Percentiles rank a stretch among this genome's conserved stretches.
phyloP scores from a whole-genome alignment of 169 alveolate species.

The Cryptosporidium sp. region DNA sequence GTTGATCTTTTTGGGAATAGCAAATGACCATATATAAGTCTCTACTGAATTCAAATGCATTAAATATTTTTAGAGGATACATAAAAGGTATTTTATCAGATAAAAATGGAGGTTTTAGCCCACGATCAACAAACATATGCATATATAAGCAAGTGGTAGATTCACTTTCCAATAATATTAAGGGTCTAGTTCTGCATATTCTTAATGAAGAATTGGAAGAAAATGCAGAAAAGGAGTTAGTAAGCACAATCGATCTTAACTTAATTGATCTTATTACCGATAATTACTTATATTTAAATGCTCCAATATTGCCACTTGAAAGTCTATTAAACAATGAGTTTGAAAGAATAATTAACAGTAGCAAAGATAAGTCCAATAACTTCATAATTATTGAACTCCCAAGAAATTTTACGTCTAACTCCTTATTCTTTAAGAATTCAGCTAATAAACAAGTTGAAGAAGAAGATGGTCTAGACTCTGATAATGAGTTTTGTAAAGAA shows the following conservation, averaged over 20 bases:
- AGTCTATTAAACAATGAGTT: slow-evolving; percentile 9
- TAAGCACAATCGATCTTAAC: neutral
- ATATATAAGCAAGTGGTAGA: slow-evolving; percentile 31
- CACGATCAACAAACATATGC: slow-evolving; percentile 17
- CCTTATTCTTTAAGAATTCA: neutral
- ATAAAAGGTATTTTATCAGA: slow-evolving; percentile 30
- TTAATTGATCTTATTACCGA: slow-evolving; percentile 14
- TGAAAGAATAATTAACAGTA: neutral
- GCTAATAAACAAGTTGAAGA: neutral
- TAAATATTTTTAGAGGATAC: slow-evolving; percentile 54
- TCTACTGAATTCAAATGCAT: slow-evolving; percentile 4
- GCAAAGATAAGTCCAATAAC: neutral
- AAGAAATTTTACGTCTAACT: neutral
- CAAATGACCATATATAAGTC: neutral
- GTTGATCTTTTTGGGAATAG: neutral
- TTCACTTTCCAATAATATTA: slow-evolving; percentile 21
- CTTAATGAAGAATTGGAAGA: slow-evolving; percentile 29
- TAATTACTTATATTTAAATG: neutral
- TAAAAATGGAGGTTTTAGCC: neutral
- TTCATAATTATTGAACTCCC: slow-evolving; percentile 59
- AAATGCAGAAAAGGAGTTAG: no score
- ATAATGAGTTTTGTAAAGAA: slow-evolving; percentile 6
- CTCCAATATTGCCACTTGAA: slow-evolving; percentile 30
- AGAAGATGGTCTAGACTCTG: slow-evolving; percentile 6
- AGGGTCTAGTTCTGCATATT: slow-evolving; percentile 20